These are phyloP conservation scores for Closterium sp. DNA, from an alignment of 139 green algal genomes.

Conservation along the genomic window DNA sequence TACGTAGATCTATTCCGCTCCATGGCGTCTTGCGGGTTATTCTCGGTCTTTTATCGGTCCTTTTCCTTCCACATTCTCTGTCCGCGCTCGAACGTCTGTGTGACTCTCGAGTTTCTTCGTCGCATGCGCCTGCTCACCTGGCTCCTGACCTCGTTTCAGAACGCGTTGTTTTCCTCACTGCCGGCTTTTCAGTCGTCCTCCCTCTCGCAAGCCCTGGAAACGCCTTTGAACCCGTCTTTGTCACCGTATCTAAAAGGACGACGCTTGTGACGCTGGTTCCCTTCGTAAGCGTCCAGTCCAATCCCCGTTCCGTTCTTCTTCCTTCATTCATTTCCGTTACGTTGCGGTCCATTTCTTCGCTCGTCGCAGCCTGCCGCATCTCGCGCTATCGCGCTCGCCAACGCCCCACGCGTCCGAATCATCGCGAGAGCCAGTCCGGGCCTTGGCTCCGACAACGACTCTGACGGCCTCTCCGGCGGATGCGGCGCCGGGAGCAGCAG, in stretches of 20 bases:
- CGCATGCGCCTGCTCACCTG: background rate
- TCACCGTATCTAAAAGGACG: background rate
- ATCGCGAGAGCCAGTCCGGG: background rate
- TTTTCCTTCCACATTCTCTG: background rate
- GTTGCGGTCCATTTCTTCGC: background rate
- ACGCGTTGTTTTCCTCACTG: no score
- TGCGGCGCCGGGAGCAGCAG: background rate
- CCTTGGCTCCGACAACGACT: background rate
- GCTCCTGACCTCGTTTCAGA: background rate
- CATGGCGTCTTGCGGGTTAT: background rate
- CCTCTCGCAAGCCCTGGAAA: background rate
- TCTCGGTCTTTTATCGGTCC: background rate
- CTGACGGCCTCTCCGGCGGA: background rate
- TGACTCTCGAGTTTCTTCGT: background rate
- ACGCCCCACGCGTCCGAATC: background rate
- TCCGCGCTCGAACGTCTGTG: no score
- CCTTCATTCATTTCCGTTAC: background rate
- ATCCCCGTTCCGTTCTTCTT: background rate
- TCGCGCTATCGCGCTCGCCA: background rate
- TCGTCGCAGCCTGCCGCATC: background rate
- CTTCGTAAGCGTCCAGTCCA: background rate
- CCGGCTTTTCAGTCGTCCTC: no score
- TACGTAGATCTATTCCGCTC: background rate
- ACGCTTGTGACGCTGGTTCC: background rate
- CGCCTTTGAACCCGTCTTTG: background rate